phyloP scores from a whole-genome alignment of 2,329 filamentous ascomycete genomes.

The Stemphylium beticola region DNA sequence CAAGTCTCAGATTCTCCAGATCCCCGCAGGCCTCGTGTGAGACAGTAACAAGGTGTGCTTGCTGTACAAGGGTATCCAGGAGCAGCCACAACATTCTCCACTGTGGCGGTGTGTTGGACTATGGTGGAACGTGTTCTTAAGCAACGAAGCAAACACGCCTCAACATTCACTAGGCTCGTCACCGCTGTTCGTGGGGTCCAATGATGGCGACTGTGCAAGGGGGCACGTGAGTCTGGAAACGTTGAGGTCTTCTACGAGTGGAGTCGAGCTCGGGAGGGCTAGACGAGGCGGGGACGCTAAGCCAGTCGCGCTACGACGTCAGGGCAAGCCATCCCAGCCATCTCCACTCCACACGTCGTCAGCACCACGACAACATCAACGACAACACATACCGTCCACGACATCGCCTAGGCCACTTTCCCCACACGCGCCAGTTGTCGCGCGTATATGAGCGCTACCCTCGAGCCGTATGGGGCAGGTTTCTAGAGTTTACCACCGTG shows the following conservation, averaged over 20 bases:
- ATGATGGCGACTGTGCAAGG: too few relatives aligned
- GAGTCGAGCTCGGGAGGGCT: not conserved
- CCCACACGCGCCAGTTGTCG: slow-evolving; percentile 2
- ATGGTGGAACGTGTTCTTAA: too few relatives aligned
- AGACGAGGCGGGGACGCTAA: too few relatives aligned
- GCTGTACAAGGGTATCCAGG: too few relatives aligned
- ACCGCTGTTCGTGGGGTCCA: too few relatives aligned
- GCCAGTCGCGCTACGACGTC: not conserved
- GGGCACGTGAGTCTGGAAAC: not conserved
- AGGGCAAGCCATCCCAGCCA: slow-evolving; percentile 1
- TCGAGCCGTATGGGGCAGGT: slow-evolving; percentile 48
- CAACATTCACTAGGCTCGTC: too few relatives aligned
- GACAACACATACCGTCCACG: slow-evolving; percentile 1
- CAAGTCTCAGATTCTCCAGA: too few relatives aligned
- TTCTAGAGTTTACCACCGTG: slow-evolving; percentile 45
- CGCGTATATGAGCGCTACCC: slow-evolving; percentile 32
- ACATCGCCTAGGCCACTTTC: not conserved
- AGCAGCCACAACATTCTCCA: too few relatives aligned
- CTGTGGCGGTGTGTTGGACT: too few relatives aligned
- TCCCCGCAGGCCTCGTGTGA: too few relatives aligned
- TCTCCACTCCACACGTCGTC: slow-evolving; percentile 9
- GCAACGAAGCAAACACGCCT: too few relatives aligned
- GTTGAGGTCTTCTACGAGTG: not conserved
- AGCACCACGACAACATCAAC: slow-evolving; percentile 1
- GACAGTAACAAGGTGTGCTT: too few relatives aligned